A percentile compares a stretch with the other conserved stretches of the same genome.
Conservation (phyloP, 2,329 filamentous ascomycete species). For the Helotiales sp. region DNA sequence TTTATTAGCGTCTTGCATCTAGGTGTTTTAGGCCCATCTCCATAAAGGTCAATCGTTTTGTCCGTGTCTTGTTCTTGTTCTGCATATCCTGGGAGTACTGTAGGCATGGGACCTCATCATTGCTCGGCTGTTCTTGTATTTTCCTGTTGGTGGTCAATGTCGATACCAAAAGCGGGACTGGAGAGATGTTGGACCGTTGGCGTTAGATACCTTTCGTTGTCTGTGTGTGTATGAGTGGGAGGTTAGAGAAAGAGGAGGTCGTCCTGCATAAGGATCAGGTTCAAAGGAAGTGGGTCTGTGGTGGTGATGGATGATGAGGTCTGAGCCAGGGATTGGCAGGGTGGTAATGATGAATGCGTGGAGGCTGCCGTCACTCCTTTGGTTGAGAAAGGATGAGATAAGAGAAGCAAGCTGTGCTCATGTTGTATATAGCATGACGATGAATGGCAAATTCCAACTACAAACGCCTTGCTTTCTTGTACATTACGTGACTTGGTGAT, state of each 20-base stretch:
- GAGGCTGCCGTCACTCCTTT: background rate
- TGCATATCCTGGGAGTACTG: background rate
- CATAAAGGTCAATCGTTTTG: background rate
- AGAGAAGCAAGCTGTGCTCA: background rate
- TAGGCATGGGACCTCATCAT: background rate
- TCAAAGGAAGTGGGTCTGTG: too few species aligned
- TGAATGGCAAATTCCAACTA: background rate
- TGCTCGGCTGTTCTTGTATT: background rate
- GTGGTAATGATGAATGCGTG: background rate
- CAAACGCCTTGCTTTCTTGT: background rate
- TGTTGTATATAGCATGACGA: background rate
- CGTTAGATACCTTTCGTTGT: constrained; percentile 1
- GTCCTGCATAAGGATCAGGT: background rate
- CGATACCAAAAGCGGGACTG: background rate
- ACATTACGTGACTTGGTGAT: too few species aligned
- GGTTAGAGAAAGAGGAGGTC: background rate
- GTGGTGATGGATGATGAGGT: background rate
- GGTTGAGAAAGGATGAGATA: background rate
- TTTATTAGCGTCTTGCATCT: constrained; percentile 20
- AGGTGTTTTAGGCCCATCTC: constrained; percentile 5
- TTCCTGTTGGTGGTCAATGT: background rate
- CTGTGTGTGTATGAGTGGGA: background rate
- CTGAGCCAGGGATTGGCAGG: background rate
- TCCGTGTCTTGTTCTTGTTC: too few species aligned
- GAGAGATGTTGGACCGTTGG: background rate